These are phyloP conservation scores for Berberis vulgaris DNA, from an alignment of 164 flowering plant species.

Conservation along the genomic window DNA sequence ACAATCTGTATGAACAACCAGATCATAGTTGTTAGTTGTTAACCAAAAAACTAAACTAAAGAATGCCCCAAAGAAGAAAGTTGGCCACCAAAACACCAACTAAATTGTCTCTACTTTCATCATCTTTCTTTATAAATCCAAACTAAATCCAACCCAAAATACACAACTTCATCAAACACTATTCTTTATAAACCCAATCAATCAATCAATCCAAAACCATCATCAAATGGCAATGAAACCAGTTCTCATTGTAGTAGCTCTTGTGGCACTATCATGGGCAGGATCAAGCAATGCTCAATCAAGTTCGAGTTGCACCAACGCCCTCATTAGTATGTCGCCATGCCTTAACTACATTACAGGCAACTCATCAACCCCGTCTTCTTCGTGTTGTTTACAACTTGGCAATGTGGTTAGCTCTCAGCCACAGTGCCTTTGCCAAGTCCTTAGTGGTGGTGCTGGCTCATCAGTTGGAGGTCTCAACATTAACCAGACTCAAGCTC, in stretches of 20 bases:
- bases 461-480: conserved; percentile 34
- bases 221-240: too few species aligned
- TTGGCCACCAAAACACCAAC: too few species aligned
- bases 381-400: conserved; percentile 66
- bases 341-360: conserved; percentile 65
- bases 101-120: too few species aligned
- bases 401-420: conserved; percentile 41
- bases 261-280: neutral
- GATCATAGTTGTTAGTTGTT: too few species aligned
- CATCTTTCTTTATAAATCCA: too few species aligned
- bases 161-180: too few species aligned
- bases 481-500: conserved; percentile 68
- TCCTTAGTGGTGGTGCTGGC: conserved; percentile 38
- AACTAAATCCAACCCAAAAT: too few species aligned
- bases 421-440: conserved; percentile 56
- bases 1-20: too few species aligned
- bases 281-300: conserved; percentile 13
- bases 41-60: too few species aligned
- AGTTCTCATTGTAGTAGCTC: neutral
- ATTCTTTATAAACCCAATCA: too few species aligned
- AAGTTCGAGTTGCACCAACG: conserved; percentile 33
- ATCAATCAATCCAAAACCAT: too few species aligned
- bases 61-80: too few species aligned
- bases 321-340: conserved; percentile 54
- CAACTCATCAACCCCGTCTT: conserved; percentile 52